These are phyloP conservation scores for Aspergillus sp. DNA, from an alignment of 2,329 filamentous ascomycete genomes.

Conservation along the genomic window DNA sequence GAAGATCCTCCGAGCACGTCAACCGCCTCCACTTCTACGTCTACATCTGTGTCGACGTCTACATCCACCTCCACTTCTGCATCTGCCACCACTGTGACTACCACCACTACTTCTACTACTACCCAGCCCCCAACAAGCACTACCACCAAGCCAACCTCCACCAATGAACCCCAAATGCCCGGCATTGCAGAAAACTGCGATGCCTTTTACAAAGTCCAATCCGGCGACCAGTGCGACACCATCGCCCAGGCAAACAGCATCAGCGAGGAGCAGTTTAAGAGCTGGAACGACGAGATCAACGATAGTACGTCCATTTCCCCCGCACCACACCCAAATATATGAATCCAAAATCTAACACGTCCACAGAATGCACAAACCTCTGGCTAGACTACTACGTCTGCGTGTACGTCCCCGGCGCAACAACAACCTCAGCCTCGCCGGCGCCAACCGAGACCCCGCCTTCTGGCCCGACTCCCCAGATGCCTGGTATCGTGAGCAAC, in stretches of 20 bases:
- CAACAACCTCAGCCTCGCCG: background rate
- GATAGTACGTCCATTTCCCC: background rate
- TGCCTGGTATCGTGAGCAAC: background rate
- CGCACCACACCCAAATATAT: no score
- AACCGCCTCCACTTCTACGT: background rate
- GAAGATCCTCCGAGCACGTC: background rate
- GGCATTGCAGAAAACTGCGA: slow-evolving; percentile 4
- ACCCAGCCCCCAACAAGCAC: background rate
- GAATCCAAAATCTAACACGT: background rate
- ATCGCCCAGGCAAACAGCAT: background rate
- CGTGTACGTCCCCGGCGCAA: background rate
- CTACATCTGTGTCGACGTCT: background rate
- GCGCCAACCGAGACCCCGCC: background rate
- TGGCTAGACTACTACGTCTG: slow-evolving; percentile 8
- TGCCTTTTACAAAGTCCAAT: background rate
- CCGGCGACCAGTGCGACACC: background rate
- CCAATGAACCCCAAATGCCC: background rate
- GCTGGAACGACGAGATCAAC: background rate
- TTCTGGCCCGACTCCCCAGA: background rate
- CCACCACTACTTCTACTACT: slow-evolving; percentile 3
- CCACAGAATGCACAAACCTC: slow-evolving; percentile 1
- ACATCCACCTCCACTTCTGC: background rate
- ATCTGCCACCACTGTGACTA: background rate
- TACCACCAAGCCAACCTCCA: background rate
- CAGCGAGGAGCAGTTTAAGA: background rate